These are phyloP conservation scores for Phytopythium kandeliae DNA, from an alignment of 352 stramenopile genomes.

Conservation along the genomic window DNA sequence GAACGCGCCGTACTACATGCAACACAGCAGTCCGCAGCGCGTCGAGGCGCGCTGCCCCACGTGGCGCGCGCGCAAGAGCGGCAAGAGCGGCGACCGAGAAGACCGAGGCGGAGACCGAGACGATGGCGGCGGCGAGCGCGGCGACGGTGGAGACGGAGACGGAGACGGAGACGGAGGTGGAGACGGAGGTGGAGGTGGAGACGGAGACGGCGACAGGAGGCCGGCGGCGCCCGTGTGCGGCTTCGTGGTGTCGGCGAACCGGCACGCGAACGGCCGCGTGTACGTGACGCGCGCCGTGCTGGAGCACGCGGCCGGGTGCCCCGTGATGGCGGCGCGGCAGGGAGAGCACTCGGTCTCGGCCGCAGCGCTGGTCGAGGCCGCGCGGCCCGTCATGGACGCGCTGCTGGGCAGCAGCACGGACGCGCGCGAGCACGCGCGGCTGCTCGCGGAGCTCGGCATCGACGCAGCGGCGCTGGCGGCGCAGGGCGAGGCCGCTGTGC, in stretches of 20 bases:
- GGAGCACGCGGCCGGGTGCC: slow-evolving; percentile 36
- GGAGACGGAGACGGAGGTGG: slow-evolving; percentile 22
- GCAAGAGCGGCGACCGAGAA: background rate
- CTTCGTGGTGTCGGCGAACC: slow-evolving; percentile 72
- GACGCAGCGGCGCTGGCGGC: slow-evolving; percentile 1
- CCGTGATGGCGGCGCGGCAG: slow-evolving; percentile 21
- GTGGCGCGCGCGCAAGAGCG: slow-evolving; percentile 60
- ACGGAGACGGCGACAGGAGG: slow-evolving; percentile 5
- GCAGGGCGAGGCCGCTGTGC: slow-evolving; percentile 44
- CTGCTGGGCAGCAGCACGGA: slow-evolving; percentile 1
- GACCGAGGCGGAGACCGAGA: too few relatives aligned
- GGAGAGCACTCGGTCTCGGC: slow-evolving; percentile 36
- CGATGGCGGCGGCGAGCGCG: background rate
- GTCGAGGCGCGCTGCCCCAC: slow-evolving; percentile 72
- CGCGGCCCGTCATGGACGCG: slow-evolving; percentile 55
- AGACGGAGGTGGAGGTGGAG: background rate
- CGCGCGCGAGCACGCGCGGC: slow-evolving; percentile 7
- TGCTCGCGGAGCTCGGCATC: slow-evolving; percentile 18
- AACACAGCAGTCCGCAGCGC: slow-evolving; percentile 77
- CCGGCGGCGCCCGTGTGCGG: slow-evolving; percentile 28
- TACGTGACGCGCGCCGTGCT: slow-evolving; percentile 64
- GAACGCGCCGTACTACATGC: slow-evolving; percentile 73
- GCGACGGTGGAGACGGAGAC: too few relatives aligned
- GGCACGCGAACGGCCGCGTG: slow-evolving; percentile 67
- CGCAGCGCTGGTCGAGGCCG: slow-evolving; percentile 65